Conservation (phyloP, 23 red algal genomes). For the Agarophyton chilense region DNA sequence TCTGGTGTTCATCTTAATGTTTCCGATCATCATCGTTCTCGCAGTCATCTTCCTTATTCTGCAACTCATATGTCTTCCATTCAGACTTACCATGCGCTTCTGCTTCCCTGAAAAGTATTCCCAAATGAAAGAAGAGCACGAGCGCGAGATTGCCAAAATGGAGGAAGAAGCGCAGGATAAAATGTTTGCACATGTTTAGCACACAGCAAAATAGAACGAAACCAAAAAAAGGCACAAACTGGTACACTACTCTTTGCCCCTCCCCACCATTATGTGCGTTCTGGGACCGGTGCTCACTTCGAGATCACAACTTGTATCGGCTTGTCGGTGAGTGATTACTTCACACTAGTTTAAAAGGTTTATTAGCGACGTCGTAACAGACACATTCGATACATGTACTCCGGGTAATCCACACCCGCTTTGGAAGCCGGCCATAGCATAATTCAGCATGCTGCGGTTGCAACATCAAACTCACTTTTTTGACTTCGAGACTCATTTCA, state of each 20-base stretch:
- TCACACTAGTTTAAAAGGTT: not conserved
- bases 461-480: too few species aligned
- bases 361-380: not conserved
- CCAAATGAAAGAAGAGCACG: conserved; percentile 49
- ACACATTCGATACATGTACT: too few species aligned
- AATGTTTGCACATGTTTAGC: conserved; percentile 77
- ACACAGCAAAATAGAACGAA: not conserved
- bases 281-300: not conserved
- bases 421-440: too few species aligned
- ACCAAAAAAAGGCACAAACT: too few species aligned
- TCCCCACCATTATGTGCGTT: too few species aligned
- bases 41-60: conserved; percentile 68
- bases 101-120: conserved; percentile 84
- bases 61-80: conserved; percentile 65
- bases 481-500: too few species aligned
- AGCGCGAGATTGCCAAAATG: conserved; percentile 49
- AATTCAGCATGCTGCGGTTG: too few species aligned
- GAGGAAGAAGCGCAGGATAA: conserved; percentile 77
- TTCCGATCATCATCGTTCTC: conserved; percentile 80
- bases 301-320: not conserved
- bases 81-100: conserved; percentile 29
- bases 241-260: too few species aligned
- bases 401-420: too few species aligned
- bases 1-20: conserved; percentile 65
- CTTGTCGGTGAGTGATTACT: not conserved